Evolutionary conservation across 495 filamentous ascomycete genomes (phyloP).

Genomic region (Aspergillus homomorphus): DNA sequence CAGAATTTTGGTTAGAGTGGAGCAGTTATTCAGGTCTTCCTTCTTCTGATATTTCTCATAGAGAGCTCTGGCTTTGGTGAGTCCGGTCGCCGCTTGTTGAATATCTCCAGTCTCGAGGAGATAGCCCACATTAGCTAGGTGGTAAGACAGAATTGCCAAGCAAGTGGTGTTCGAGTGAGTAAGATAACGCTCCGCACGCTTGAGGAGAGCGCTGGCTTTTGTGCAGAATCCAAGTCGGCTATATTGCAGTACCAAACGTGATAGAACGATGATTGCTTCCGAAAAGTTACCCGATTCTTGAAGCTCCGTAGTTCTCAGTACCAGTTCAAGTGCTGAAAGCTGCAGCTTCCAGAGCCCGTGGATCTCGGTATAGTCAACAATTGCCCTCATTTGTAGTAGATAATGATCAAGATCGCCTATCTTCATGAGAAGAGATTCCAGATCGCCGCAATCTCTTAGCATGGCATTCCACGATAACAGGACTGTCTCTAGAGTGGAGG

Average conservation of each 20-base stretch:
- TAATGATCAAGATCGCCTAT: conserved; percentile 62
- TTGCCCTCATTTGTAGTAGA: conserved; percentile 58
- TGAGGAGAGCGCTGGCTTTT: conserved; percentile 65
- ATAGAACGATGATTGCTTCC: conserved; percentile 55
- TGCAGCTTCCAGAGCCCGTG: conserved; percentile 60
- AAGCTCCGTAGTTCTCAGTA: conserved; percentile 55
- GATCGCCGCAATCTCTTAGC: conserved; percentile 40
- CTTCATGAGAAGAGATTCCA: conserved; percentile 47
- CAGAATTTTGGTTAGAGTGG: conserved; percentile 34
- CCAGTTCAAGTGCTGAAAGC: conserved; percentile 42
- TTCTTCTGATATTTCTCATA: conserved; percentile 37
- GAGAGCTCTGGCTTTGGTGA: conserved; percentile 31
- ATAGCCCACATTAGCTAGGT: conserved; percentile 73
- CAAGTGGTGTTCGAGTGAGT: conserved; percentile 34
- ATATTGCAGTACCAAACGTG: conserved; percentile 65
- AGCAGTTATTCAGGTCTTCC: conserved; percentile 27
- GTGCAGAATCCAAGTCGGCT: conserved; percentile 72
- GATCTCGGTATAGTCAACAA: conserved; percentile 77
- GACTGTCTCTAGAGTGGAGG: conserved; percentile 44
- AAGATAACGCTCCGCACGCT: conserved; percentile 52
- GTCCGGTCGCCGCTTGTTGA: conserved; percentile 47
- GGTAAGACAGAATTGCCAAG: conserved; percentile 52
- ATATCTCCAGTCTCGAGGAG: conserved; percentile 62
- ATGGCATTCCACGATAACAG: conserved; percentile 41
- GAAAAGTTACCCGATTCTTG: conserved; percentile 48